Percentiles rank a stretch among this genome's conserved stretches.
These are phyloP conservation scores for Adansonia grandidieri DNA, from an alignment of 441 rosid species.

Conservation along the genomic window DNA sequence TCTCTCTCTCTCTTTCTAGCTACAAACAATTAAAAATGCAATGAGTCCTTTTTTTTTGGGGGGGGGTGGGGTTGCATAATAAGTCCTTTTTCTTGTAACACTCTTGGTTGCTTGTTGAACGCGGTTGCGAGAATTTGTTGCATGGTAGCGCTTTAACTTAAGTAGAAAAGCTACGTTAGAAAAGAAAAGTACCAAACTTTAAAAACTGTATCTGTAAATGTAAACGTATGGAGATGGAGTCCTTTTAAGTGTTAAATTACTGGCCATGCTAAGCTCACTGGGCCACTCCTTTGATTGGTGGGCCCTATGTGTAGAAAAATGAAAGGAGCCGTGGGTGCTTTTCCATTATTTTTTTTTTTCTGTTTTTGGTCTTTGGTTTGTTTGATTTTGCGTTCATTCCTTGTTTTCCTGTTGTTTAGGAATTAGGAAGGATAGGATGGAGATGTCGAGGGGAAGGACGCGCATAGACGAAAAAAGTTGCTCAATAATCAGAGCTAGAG, in stretches of 20 bases:
- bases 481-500: slow-evolving; percentile 17
- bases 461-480: slow-evolving; percentile 1
- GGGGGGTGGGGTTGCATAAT: too few species aligned
- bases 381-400: neutral
- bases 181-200: too few species aligned
- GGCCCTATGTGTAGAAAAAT: neutral
- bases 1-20: too few species aligned
- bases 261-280: neutral
- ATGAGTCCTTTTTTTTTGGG: too few species aligned
- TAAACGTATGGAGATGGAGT: neutral
- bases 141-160: neutral
- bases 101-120: neutral
- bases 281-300: neutral
- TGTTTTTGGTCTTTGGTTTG: neutral
- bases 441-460: neutral
- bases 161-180: too few species aligned
- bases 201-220: too few species aligned
- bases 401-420: neutral
- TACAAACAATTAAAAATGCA: too few species aligned
- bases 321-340: neutral
- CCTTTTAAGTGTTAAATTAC: neutral
- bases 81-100: neutral
- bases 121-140: neutral
- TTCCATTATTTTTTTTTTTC: neutral
- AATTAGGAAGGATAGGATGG: too few species aligned